Base-by-base conservation (phyloP, 805 yeast species). In the Clavispora carvajalis region DNA sequence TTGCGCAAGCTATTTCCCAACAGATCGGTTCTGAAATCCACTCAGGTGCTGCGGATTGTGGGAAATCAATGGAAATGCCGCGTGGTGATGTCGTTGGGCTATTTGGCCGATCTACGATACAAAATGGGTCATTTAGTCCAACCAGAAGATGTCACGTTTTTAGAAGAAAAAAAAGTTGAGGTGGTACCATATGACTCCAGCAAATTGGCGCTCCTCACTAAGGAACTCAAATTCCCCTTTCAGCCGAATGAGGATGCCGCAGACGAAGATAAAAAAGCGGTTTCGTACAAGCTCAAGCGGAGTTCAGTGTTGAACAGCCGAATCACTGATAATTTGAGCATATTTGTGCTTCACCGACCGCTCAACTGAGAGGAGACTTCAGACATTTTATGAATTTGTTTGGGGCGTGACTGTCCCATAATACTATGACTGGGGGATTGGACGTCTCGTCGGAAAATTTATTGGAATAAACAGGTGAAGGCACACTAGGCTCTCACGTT, bases 281-380 rank as follows among this genome's bases (percentile, higher is more conserved):
- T 53, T 17, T 44, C 39, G 21, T 53, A 49, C 25, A 41, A 36
- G 35, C 41, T 50, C 16, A 37, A 43, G 9, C 29, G 26, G 11
- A 39, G 33, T 15, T 29, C 35, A 24, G 47, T 56, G 4, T 19
- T 34, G 10, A 50, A 49, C 38, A 46, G 37, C 31, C 31, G 35
- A n/a, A 40, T 57, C 8, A 35, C 44, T 2, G 55, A 49, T 28
- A 40, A 53, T 12, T 38, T 57, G 19, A 49, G 45, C 16, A 19
- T 58, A 10, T 58, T 51, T 34, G 57, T 57, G 31, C 45, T 47
- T n/a, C 50, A 51, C 18, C 36, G 58, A 21, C 60, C 60, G 16
- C 25, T 17, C 6, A n/a, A 29, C 15, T 36, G 10, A 24, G 24
- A 9, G 11, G 3, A 23, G n/a, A n/a, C n/a, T n/a, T n/a, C n/a